Conservation (phyloP, 2,329 filamentous ascomycete species). For the Geosmithia morbida region DNA sequence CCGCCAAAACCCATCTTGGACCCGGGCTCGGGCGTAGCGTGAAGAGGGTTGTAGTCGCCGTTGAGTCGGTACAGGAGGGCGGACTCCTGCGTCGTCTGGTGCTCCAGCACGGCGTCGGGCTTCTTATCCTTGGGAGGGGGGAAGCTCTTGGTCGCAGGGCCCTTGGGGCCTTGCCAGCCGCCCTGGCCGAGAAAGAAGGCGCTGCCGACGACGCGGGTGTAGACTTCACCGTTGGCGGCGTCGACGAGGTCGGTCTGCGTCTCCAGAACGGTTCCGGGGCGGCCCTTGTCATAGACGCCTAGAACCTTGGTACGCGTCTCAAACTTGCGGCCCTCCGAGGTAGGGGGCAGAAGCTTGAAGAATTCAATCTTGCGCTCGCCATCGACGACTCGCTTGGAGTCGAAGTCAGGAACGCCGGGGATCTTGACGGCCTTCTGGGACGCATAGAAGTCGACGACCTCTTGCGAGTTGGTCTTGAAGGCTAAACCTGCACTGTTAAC, state of each 20-base stretch:
- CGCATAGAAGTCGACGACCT: conserved; percentile 77
- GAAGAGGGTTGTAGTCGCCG: conserved; percentile 88
- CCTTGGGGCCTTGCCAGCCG: conserved; percentile 81
- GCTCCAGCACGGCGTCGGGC: conserved; percentile 56
- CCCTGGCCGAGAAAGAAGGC: conserved; percentile 71
- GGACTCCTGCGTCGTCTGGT: conserved; percentile 59
- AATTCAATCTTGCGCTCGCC: conserved; percentile 72
- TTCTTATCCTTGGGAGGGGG: conserved; percentile 60
- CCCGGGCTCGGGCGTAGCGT: conserved; percentile 74
- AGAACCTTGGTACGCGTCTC: conserved; percentile 65
- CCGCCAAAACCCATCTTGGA: conserved; percentile 85
- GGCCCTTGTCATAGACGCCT: conserved; percentile 83
- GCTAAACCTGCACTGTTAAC: conserved; percentile 20
- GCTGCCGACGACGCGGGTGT: conserved; percentile 52
- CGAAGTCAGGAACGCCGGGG: conserved; percentile 63
- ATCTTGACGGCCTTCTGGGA: conserved; percentile 51
- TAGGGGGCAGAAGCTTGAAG: conserved; percentile 59
- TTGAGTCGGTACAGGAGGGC: conserved; percentile 73
- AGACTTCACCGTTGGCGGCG: conserved; percentile 51
- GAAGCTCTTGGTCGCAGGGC: conserved; percentile 64
- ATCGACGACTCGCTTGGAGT: conserved; percentile 61
- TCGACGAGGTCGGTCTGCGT: conserved; percentile 68
- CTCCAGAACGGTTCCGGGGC: conserved; percentile 68
- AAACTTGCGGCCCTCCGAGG: conserved; percentile 58
- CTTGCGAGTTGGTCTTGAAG: conserved; percentile 64